Evolutionary conservation across 1,284 basidiomycete species (phyloP).

Genomic region (Trichosporon asahii): DNA sequence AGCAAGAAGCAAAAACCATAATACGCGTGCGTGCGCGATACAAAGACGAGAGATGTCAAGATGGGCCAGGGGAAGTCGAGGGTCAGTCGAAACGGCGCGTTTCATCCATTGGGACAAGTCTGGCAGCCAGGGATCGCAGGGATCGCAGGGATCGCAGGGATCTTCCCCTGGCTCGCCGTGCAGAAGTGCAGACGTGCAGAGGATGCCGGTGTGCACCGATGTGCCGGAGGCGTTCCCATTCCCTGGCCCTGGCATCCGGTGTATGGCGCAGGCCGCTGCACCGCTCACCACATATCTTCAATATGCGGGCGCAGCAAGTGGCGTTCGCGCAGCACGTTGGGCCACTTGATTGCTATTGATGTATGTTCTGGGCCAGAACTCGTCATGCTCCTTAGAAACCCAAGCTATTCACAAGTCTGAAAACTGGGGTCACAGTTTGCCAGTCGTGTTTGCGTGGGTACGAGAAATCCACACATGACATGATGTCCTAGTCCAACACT

Average conservation of each 20-base stretch:
- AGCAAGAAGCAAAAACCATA: not conserved
- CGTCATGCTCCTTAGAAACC: no score
- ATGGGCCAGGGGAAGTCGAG: not conserved
- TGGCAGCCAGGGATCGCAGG: not conserved
- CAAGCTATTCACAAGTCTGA: no score
- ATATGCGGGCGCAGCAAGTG: not conserved
- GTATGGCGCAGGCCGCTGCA: not conserved
- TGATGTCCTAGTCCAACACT: not conserved
- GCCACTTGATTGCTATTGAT: not conserved
- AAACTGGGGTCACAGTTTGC: no score
- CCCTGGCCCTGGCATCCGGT: not conserved
- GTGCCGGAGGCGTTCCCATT: not conserved
- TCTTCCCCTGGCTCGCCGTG: not conserved
- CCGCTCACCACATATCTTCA: not conserved
- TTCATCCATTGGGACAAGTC: constrained; percentile 3
- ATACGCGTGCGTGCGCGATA: not conserved
- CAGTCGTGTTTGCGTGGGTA: not conserved
- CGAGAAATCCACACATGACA: no score
- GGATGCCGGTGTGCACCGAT: no score
- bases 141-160: not conserved
- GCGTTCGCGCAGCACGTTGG: not conserved
- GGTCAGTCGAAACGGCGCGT: not conserved
- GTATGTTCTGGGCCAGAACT: not conserved
- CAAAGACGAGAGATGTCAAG: not conserved
- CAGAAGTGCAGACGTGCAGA: not conserved